Evolutionary conservation across 352 stramenopile species (phyloP).

Genomic region (Globisporangium sylvaticum): DNA sequence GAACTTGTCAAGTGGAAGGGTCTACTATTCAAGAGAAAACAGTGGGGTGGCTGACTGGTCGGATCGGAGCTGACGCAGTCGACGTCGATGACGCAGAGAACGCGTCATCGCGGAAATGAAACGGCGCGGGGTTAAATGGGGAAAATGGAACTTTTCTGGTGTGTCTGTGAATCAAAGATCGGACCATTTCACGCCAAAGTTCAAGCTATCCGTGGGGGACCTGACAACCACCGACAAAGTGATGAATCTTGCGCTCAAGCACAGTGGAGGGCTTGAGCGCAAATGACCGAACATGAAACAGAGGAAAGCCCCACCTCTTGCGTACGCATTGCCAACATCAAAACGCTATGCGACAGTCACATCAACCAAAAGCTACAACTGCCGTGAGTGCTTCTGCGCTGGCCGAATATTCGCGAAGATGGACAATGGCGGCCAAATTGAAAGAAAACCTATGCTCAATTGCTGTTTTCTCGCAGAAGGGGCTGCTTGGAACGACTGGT

Average conservation of each 20-base stretch:
- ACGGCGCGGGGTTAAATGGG: neutral
- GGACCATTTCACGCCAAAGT: neutral
- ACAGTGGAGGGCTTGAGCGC: no score
- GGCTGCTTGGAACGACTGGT: neutral
- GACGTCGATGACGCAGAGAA: neutral
- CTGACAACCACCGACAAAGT: neutral
- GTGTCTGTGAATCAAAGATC: neutral
- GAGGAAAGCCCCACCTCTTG: no score
- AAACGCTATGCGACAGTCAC: neutral
- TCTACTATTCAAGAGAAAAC: neutral
- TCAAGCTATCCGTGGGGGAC: neutral
- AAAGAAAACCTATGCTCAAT: neutral
- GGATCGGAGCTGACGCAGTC: neutral
- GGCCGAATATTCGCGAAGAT: neutral
- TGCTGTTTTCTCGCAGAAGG: neutral
- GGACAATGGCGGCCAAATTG: neutral
- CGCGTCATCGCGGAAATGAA: neutral
- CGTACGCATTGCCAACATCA: neutral
- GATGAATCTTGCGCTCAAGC: no score
- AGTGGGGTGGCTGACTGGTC: neutral
- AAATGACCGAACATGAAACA: no score
- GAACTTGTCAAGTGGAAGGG: neutral
- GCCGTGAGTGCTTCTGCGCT: neutral
- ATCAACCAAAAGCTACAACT: neutral
- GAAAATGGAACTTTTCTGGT: neutral